phyloP scores from a whole-genome alignment of 306 rosid genomes.

The Dryas octopetala region DNA sequence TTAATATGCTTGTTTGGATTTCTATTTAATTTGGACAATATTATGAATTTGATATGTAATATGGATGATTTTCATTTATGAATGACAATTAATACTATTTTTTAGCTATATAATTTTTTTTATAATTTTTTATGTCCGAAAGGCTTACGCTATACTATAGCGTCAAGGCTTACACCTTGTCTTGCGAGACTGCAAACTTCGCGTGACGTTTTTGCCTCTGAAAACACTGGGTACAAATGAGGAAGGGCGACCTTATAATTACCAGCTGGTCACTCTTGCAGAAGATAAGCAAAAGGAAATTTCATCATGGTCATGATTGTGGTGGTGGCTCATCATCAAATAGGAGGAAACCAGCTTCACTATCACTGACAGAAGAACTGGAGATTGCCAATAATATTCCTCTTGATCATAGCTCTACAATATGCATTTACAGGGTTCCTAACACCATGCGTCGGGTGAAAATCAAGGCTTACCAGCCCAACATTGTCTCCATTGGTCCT shows the following conservation, averaged over 20 bases:
- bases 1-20: too few relatives aligned
- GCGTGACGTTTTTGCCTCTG: too few relatives aligned
- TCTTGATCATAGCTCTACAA: neutral
- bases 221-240: neutral
- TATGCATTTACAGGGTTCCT: slow-evolving; percentile 18
- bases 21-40: too few relatives aligned
- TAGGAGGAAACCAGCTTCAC: neutral
- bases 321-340: neutral
- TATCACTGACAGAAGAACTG: slow-evolving; percentile 2
- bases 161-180: too few relatives aligned
- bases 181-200: too few relatives aligned
- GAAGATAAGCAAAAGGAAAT: neutral
- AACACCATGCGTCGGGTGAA: neutral
- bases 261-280: neutral
- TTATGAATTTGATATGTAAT: too few relatives aligned
- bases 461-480: slow-evolving; percentile 14
- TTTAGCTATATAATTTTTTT: too few relatives aligned
- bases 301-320: neutral
- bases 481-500: slow-evolving; percentile 17
- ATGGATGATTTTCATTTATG: too few relatives aligned
- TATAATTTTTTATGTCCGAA: too few relatives aligned
- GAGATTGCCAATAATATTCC: neutral
- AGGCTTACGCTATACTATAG: too few relatives aligned
- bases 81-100: too few relatives aligned
- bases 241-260: neutral